Percentiles rank a stretch among this genome's conserved stretches.
Conservation (phyloP, 306 rosid genomes). For the Vigna reflexopilosa region DNA sequence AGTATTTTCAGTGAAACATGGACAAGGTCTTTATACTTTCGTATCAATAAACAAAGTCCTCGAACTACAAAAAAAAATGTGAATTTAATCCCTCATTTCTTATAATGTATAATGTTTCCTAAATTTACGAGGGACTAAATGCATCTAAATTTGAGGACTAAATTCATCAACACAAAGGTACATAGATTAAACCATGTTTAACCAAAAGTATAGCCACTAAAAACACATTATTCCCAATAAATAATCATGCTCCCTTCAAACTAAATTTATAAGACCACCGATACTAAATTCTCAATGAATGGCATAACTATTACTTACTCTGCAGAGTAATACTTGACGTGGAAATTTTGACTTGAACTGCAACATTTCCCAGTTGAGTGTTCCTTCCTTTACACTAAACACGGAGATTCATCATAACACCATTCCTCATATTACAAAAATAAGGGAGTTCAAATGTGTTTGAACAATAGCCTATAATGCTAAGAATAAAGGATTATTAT, state of each 20-base stretch:
- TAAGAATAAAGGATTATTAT: constrained; percentile 12
- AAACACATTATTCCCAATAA: background rate
- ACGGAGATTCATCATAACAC: constrained; percentile 9
- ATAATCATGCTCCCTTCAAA: constrained; percentile 11
- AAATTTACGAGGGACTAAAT: background rate
- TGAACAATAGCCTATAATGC: constrained; percentile 25
- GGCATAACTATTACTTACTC: constrained; percentile 64
- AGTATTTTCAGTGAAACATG: background rate
- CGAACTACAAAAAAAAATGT: background rate
- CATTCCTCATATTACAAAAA: background rate
- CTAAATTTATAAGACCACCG: constrained; percentile 33
- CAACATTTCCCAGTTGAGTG: constrained; percentile 86
- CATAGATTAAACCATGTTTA: background rate
- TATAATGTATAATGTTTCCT: too few species aligned
- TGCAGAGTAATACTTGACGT: constrained; percentile 86
- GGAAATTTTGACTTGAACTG: constrained; percentile 95
- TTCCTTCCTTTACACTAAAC: constrained; percentile 87
- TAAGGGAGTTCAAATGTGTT: background rate
- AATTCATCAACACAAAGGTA: background rate
- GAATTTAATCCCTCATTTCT: background rate
- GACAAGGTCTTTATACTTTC: background rate
- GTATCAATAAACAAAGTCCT: background rate
- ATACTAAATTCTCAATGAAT: constrained; percentile 25
- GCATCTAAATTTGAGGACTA: background rate
- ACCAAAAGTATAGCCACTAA: background rate